Evolutionary conservation across 371 early-diverging fungal genomes (phyloP), one percentile per base, ranked within the genome.

Genomic region (Rhizopus sp.): DNA sequence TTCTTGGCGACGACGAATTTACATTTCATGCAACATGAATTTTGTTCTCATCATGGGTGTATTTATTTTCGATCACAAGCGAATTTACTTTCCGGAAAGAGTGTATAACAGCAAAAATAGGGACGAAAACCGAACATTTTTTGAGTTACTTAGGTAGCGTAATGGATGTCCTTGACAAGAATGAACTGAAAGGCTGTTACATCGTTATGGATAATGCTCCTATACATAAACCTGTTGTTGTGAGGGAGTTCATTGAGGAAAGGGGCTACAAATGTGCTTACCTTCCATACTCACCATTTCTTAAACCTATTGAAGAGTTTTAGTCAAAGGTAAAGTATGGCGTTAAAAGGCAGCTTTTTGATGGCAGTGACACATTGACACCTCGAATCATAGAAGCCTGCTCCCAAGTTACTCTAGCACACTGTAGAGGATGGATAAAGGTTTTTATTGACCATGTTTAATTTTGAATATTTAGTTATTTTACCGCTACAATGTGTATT

Each of bases 261-360:
- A n/a, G 49, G 16, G 40, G 49, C n/a, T 48, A 56, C 15, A 56
- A 38, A 13, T 42, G 44, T 32, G 41, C 32, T 5, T 56, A 33
- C 40, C 34, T 55, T 30, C 58, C 51, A 7, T 50, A 50, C 17
- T 57, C 51, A 23, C 51, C 58, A 23, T 51, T 50, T 38, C 30
- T 57, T 9, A 57, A 57, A 33, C 58, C 58, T 7, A 51, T 57
- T 13, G 58, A 57, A 17, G 58, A 57, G 30, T 57, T 29, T 42
- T 50, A 50, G 58, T 50, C 51, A 9, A 57, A 57, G 30, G 23
- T 49, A 17, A 56, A 40, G 32, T 5, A 5, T 30, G 15, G 23
- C 17, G 31, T 49, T 32, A 49, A 39, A 56, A 48, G 59, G 47
- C 13, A n/a, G 10, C 39, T 52, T 39, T 39, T 59, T 9, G 12